Evolutionary conservation across 2,329 filamentous ascomycete genomes (phyloP).

Genomic region (Verticillium longisporum): DNA sequence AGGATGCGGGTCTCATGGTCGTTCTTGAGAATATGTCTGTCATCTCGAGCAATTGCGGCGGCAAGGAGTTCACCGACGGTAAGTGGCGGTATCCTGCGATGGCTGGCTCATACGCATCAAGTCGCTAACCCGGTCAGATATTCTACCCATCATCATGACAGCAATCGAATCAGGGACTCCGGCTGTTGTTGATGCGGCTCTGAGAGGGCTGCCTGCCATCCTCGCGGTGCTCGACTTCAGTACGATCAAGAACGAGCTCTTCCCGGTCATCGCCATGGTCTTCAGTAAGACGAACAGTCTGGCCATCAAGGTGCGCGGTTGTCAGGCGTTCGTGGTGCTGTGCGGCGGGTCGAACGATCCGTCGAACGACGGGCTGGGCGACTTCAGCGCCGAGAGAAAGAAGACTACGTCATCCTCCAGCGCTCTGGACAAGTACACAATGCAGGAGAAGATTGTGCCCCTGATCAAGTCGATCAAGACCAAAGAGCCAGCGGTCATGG

Average conservation of each 20-base stretch:
- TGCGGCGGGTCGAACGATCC: conserved; percentile 66
- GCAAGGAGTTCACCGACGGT: conserved; percentile 94
- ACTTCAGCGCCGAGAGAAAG: conserved; percentile 51
- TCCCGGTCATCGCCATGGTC: conserved; percentile 82
- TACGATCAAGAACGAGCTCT: conserved; percentile 94
- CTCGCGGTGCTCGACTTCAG: conserved; percentile 88
- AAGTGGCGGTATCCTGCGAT: conserved; percentile 20
- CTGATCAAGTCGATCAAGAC: conserved; percentile 91
- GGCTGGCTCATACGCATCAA: background rate
- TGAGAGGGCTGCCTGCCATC: conserved; percentile 72
- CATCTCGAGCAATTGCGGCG: conserved; percentile 74
- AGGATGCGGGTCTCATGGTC: conserved; percentile 88
- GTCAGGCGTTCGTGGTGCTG: conserved; percentile 84
- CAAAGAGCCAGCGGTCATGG: conserved; percentile 96
- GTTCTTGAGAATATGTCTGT: conserved; percentile 77
- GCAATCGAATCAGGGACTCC: conserved; percentile 87
- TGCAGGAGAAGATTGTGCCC: conserved; percentile 95
- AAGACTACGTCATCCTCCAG: conserved; percentile 62
- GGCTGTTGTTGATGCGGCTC: conserved; percentile 76
- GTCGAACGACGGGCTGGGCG: conserved; percentile 66
- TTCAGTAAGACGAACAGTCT: conserved; percentile 92
- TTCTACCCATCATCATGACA: conserved; percentile 76
- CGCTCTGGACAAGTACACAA: conserved; percentile 93
- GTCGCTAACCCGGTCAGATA: conserved; percentile 45
- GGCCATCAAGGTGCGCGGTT: conserved; percentile 85